phyloP scores from a whole-genome alignment of 1,284 basidiomycete species.

The Neolentinus lepideus region DNA sequence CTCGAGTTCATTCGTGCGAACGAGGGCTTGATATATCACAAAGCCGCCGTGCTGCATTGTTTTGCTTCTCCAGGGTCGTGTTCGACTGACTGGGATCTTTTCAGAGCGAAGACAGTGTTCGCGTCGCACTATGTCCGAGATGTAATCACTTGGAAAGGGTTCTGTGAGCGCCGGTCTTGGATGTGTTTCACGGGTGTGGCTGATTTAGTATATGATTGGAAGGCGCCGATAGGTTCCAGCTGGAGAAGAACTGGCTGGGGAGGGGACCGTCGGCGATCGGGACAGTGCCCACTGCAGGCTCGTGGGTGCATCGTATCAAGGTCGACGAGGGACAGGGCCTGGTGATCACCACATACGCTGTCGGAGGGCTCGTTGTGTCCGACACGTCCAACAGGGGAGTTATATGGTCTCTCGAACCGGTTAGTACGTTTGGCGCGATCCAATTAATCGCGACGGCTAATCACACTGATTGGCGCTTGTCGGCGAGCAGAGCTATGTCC shows the following conservation, averaged over 20 bases:
- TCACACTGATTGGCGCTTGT: constrained; percentile 6
- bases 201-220: constrained; percentile 6
- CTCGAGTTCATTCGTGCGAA: constrained; percentile 36
- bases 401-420: constrained; percentile 44
- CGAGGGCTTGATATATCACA: constrained; percentile 40
- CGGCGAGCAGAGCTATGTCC: constrained; percentile 45
- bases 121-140: constrained; percentile 24
- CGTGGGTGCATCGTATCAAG: constrained; percentile 62
- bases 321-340: constrained; percentile 54
- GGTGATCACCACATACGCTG: constrained; percentile 45
- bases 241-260: constrained; percentile 52
- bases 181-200: constrained; percentile 1
- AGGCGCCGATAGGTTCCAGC: constrained; percentile 39
- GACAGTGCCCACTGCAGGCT: constrained; percentile 25
- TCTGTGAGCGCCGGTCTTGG: constrained; percentile 43
- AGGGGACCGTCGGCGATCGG: constrained; percentile 30
- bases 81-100: constrained; percentile 19
- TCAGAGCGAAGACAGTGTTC: constrained; percentile 22
- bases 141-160: constrained; percentile 41
- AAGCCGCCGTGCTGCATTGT: constrained; percentile 40
- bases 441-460: too few relatives aligned
- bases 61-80: constrained; percentile 22
- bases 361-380: constrained; percentile 48
- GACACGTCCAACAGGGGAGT: constrained; percentile 39
- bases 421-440: neutral